These are phyloP conservation scores for Microcos paniculata DNA, from an alignment of 345 rosid genomes.

Conservation along the genomic window DNA sequence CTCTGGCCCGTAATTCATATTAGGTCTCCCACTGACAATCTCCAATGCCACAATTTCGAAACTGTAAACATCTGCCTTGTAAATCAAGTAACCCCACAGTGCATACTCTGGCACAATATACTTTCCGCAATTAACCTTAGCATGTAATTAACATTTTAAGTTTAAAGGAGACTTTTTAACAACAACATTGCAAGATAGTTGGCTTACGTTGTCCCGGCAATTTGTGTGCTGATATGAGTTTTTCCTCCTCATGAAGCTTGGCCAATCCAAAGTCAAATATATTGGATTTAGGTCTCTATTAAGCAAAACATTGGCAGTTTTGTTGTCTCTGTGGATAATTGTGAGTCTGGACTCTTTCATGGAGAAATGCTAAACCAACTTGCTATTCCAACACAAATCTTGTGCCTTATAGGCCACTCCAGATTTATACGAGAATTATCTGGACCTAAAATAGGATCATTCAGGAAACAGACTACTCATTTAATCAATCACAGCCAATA, in stretches of 20 bases:
- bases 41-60: conserved; percentile 58
- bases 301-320: conserved; percentile 44
- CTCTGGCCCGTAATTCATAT: conserved; percentile 39
- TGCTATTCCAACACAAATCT: conserved; percentile 30
- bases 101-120: conserved; percentile 75
- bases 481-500: neutral
- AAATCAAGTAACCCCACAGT: conserved; percentile 53
- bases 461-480: neutral
- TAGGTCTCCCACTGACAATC: conserved; percentile 51
- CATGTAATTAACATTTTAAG: too few species aligned
- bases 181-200: too few species aligned
- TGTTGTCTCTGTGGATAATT: conserved; percentile 57
- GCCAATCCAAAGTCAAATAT: conserved; percentile 61
- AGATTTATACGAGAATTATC: neutral
- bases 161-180: neutral
- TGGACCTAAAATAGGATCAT: neutral
- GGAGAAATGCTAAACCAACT: conserved; percentile 61
- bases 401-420: neutral
- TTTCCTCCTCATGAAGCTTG: conserved; percentile 45
- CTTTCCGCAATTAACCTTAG: conserved; percentile 25
- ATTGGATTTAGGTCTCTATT: conserved; percentile 47
- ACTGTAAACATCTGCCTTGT: conserved; percentile 69
- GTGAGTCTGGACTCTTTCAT: conserved; percentile 47
- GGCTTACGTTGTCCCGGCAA: conserved; percentile 53
- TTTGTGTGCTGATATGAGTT: conserved; percentile 44